phyloP scores from a whole-genome alignment of 257 asterid genomes.

The Fraxinus pennsylvanica region DNA sequence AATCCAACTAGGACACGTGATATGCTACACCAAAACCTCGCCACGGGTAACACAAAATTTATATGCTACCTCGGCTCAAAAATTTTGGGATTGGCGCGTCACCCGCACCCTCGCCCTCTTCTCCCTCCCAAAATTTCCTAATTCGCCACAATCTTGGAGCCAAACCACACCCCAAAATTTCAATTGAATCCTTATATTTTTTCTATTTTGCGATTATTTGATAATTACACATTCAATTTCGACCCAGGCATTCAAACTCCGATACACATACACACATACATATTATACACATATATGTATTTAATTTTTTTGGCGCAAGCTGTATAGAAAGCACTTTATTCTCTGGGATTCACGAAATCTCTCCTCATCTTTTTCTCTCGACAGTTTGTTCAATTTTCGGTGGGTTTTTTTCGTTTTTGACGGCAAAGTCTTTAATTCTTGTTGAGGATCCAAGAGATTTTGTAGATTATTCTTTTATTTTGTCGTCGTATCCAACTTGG shows the following conservation, averaged over 20 bases:
- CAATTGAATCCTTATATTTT: conserved; percentile 24
- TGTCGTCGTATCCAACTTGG: conserved; percentile 1
- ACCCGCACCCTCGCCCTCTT: background rate
- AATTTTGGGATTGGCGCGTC: conserved; percentile 52
- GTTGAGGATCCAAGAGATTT: background rate
- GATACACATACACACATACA: conserved; percentile 19
- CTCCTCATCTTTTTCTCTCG: background rate
- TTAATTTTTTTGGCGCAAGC: conserved; percentile 2
- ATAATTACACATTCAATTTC: background rate
- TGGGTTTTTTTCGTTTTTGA: background rate
- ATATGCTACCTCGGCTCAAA: conserved; percentile 32
- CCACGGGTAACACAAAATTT: conserved; percentile 20
- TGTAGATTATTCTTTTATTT: background rate
- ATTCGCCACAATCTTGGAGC: conserved; percentile 63
- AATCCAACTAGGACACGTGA: conserved; percentile 22
- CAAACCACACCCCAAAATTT: conserved; percentile 43
- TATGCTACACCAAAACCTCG: background rate
- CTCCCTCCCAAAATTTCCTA: conserved; percentile 41
- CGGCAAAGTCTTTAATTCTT: background rate
- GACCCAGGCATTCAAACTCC: conserved; percentile 25
- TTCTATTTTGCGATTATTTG: background rate
- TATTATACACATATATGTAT: background rate
- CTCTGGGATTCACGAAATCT: conserved; percentile 6
- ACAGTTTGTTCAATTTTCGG: background rate
- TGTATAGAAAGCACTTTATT: background rate